Percentiles rank a stretch among this genome's conserved stretches.
Conservation (phyloP, 2,329 filamentous ascomycete genomes). For the Monilinia fructigena region DNA sequence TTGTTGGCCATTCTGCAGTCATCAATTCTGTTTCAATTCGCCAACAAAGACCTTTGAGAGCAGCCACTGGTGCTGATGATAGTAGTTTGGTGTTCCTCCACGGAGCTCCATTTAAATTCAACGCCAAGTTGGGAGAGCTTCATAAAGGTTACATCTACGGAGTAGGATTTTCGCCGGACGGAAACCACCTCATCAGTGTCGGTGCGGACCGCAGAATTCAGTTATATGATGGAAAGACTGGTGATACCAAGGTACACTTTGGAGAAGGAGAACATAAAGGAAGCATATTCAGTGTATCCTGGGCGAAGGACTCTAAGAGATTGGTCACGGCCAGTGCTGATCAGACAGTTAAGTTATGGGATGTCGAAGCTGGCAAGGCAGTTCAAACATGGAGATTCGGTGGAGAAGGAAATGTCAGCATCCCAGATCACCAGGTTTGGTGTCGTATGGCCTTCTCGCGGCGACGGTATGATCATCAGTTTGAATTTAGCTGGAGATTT, state of each 20-base stretch:
- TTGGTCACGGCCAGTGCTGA: conserved; percentile 92
- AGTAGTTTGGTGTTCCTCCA: conserved; percentile 88
- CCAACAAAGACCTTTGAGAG: conserved; percentile 84
- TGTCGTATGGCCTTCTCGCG: conserved; percentile 82
- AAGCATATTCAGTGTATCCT: conserved; percentile 88
- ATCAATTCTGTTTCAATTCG: conserved; percentile 91
- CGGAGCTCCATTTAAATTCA: conserved; percentile 94
- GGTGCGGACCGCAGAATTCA: conserved; percentile 92
- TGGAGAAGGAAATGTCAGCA: conserved; percentile 61
- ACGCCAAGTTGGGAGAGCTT: conserved; percentile 71
- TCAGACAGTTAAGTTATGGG: conserved; percentile 93
- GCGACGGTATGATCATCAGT: conserved; percentile 85
- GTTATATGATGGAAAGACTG: conserved; percentile 94
- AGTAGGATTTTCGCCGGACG: conserved; percentile 86
- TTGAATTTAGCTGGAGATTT: conserved; percentile 85
- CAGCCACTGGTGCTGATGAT: conserved; percentile 89
- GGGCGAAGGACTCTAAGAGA: conserved; percentile 80
- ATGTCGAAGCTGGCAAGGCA: conserved; percentile 73
- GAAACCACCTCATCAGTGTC: conserved; percentile 76
- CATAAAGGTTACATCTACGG: conserved; percentile 90
- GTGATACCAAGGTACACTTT: conserved; percentile 72
- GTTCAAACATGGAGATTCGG: conserved; percentile 85
- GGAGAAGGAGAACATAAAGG: conserved; percentile 85
- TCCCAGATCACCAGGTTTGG: conserved; percentile 92
- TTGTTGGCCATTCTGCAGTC: conserved; percentile 84